Base-by-base conservation (phyloP, 805 yeast genomes). In the Alloascoidea hylecoeti region DNA sequence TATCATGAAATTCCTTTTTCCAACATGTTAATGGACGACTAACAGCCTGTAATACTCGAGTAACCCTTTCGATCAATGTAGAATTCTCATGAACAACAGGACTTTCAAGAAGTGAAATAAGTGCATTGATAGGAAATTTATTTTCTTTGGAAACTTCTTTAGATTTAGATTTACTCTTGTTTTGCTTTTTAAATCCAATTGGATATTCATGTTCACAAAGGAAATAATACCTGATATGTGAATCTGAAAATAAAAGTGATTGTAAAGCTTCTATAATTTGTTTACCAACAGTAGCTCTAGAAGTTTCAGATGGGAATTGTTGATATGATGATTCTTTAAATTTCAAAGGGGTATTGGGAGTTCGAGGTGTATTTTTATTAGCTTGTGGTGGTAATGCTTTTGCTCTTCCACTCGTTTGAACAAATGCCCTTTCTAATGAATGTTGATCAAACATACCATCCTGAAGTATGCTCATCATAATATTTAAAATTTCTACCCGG, bases 201-300 rank as follows among this genome's bases (percentile, higher is more conserved):
- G 69, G 47, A 23, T 50, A 58, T 17, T 78, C 86, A 50, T 84
- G 95, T 45, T 84, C 95, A 4, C 80, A 73, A 42, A 88, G 59
- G 54, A 88, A 78, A 49, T 75, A 85, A 49, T 75, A 73, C 44
- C 92, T 68, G 51, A 82, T 62, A 42, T 76, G 81, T 5, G 68
- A 63, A 44, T 77, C 81, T 23, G 72, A 63, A 40, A 79, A 84
- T 37, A 86, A 63, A 36, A 86, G 60, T 46, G 69, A 75, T 44
- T 79, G 83, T 14, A 86, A 58, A 1, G 81, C 76, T 42, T 83
- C 94, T 35, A 88, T 63, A 3, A 78, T 68, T 49, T 85, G 95
- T 35, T 74, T 76, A 0, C 88, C 88, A 16, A 85, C 79, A 6
- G 71, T 61, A 6, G 78, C 58, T 0, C 89, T 81, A 0, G 88